Base-by-base conservation (phyloP, 495 filamentous ascomycete genomes). In the Aspergillus kassunensis region DNA sequence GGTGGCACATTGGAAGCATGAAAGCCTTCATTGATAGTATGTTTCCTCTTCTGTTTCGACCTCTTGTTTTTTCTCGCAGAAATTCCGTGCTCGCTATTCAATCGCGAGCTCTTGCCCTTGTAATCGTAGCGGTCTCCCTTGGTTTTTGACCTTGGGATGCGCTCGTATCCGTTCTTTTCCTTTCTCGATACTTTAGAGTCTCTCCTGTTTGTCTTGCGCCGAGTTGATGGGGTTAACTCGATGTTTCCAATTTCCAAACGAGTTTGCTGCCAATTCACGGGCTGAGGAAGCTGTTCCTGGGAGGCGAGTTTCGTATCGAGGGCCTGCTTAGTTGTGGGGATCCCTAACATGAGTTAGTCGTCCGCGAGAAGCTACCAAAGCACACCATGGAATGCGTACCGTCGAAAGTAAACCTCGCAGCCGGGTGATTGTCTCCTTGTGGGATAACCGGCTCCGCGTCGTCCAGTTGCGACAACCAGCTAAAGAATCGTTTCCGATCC, bases 1-100 rank as follows among this genome's bases (percentile, higher is more conserved):
- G 73, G 73, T 15, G 76, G 65, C 18, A 91, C 80, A 58, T 84
- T 85, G 23, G 81, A 69, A 35, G 85, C 84, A 13, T 75, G 71
- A 55, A 89, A 91, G 21, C 76, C 73, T 40, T 81, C 74, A 60
- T 85, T 80, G 10, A 88, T 67, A 20, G 77, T 70, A 53, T 66
- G 68, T 44, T 73, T 78, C 29, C 62, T 62, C 44, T 57, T 66
- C 27, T 55, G 64, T 43, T 66, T 65, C 48, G 69, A 62, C 10
- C 44, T 29, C 33, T 63, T 66, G n/a, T 42, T 53, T 25, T 58
- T 84, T 62, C 52, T 78, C 34, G 67, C 74, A 58, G 53, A 18
- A 10, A 18, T 47, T 29, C 45, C 41, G 5, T 48, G 63, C 33
- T 72, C 63, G 33, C 53, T 45, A 31, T 56, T 49, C 16, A 49